Conservation (phyloP, 2,329 filamentous ascomycete genomes). For the Arachnomyces sp. region DNA sequence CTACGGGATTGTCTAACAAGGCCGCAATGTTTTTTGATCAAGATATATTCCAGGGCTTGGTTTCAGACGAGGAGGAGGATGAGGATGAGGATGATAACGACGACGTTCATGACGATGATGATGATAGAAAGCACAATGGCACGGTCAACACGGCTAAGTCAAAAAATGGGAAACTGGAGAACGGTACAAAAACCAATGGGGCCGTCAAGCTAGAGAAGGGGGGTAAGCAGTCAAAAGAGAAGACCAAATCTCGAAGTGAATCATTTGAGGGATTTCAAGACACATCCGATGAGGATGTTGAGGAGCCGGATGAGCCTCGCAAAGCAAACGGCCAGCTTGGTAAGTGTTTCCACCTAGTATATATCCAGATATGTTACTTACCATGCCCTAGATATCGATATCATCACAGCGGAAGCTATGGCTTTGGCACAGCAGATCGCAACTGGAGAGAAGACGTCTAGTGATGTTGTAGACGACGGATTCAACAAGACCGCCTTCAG, state of each 20-base stretch:
- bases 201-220: constrained; percentile 15
- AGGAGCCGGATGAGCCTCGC: constrained; percentile 30
- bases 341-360: constrained; percentile 23
- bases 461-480: constrained; percentile 77
- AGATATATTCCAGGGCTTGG: constrained; percentile 83
- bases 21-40: constrained; percentile 88
- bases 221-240: constrained; percentile 17
- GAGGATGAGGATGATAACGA: constrained; percentile 32
- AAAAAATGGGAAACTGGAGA: constrained; percentile 7
- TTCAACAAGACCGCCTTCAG: constrained; percentile 92
- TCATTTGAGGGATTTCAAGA: constrained; percentile 19
- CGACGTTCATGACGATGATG: constrained; percentile 8
- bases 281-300: constrained; percentile 29
- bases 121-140: constrained; percentile 2
- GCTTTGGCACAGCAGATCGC: constrained; percentile 88
- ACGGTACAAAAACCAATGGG: constrained; percentile 10
- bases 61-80: constrained; percentile 54
- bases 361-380: constrained; percentile 2
- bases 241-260: constrained; percentile 12
- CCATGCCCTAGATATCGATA: constrained; percentile 67
- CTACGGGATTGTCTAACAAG: constrained; percentile 62
- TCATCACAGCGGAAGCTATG: constrained; percentile 99
- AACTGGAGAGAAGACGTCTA: constrained; percentile 68
- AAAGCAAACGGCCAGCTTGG: constrained; percentile 37
- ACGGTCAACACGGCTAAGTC: constrained; percentile 8